Evolutionary conservation across 805 yeast genomes (phyloP), one percentile per base, ranked within the genome.

Genomic region (Wickerhamomyces alni): DNA sequence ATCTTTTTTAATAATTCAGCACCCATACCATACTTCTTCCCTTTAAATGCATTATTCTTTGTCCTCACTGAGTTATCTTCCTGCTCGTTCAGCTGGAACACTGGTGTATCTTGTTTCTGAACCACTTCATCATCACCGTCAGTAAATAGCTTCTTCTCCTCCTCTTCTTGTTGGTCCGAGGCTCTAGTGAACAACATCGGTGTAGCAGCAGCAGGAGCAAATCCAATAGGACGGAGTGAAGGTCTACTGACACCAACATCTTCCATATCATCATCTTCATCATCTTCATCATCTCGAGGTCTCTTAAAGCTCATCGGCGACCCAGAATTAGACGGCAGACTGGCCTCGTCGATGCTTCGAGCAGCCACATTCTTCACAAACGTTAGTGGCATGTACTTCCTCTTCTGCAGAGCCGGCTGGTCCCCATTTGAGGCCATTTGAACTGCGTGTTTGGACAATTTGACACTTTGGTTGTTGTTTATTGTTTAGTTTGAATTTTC

Each of bases 21-120:
- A 28, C 98, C 98, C 29, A 87, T 76, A 7, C 98, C 98, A 55
- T 89, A 88, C 36, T 52, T 59, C 41, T 45, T 50, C 1, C 54
- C 55, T 16, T 41, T 48, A 31, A 44, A 48, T 15, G 42, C 42
- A 32, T 51, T 47, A 12, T 17, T 36, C 25, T 35, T 11, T 3
- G 34, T 19, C 34, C 34, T 31, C n/a, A 31, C 26, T 4, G 34
- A 17, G 16, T 8, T 18, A 5, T 31, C 34, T 4, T 19, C 9
- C 35, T 22, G 15, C 38, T 43, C 70, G 13, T 37, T 30, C 18
- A 30, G 17, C n/a, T n/a, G n/a, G n/a, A n/a, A n/a, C n/a, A n/a
- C n/a, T n/a, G n/a, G n/a, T n/a, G n/a, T n/a, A n/a, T n/a, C n/a
- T n/a, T n/a, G n/a, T n/a, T n/a, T n/a, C n/a, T n/a, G n/a, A n/a